These are phyloP conservation scores for Hygrophila difformis DNA, from an alignment of 257 asterid genomes.

Conservation along the genomic window DNA sequence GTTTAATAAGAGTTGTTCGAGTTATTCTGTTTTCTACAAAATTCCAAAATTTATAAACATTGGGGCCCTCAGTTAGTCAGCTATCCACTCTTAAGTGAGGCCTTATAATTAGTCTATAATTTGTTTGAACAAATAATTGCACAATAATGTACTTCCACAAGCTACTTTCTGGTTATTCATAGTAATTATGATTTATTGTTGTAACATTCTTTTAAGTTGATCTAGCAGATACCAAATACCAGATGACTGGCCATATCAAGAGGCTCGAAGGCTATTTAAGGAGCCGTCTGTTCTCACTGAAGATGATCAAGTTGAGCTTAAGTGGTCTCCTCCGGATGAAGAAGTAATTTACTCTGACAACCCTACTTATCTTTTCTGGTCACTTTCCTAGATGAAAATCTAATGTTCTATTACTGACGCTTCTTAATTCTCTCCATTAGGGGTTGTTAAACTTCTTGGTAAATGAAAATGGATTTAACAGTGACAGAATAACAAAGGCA, in stretches of 20 bases:
- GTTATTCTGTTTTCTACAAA: too few species aligned
- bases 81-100: too few species aligned
- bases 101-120: too few species aligned
- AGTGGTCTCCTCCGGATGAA: conserved; percentile 96
- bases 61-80: too few species aligned
- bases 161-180: conserved; percentile 6
- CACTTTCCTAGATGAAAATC: conserved; percentile 15
- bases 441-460: conserved; percentile 82
- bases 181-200: background rate
- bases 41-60: too few species aligned
- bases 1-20: too few species aligned
- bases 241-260: conserved; percentile 89
- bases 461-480: conserved; percentile 86
- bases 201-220: background rate
- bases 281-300: conserved; percentile 71
- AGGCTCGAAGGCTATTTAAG: conserved; percentile 86
- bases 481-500: conserved; percentile 83
- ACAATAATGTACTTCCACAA: too few species aligned
- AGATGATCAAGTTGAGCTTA: conserved; percentile 65
- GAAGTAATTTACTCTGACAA: conserved; percentile 43
- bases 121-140: too few species aligned
- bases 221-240: conserved; percentile 79
- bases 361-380: conserved; percentile 6
- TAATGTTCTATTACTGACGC: background rate
- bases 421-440: conserved; percentile 31